Base-by-base conservation (phyloP, 2,329 filamentous ascomycete genomes). In the Gaeumannomyces tritici region DNA sequence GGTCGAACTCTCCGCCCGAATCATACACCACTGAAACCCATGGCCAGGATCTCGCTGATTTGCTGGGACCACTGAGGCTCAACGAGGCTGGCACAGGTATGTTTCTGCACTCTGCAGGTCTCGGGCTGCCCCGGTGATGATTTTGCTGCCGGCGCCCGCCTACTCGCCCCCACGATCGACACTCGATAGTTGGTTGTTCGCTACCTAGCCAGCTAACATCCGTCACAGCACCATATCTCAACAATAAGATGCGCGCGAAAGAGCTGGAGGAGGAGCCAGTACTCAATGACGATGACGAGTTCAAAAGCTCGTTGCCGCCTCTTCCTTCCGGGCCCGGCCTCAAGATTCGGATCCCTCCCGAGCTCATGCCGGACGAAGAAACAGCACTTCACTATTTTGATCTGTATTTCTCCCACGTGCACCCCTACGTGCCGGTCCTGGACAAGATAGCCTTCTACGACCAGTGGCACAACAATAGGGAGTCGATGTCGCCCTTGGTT, bases 371-470 rank as follows among this genome's bases (percentile, higher is more conserved):
- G 1, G 84, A 89, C 33, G 91, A 97, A 35, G 87, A 91, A 57
- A 90, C 90, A 47, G 88, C 88, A 5, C 78, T 92, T 70, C 84
- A 89, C 47, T 96, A 95, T 71, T 96, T 98, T 72, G 87, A 95
- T 54, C 89, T 96, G 56, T 98, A 91, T 73, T 98, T 98, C 73
- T 79, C 82, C 42, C 88, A 97, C 67, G 89, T 97, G 35, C 95
- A 98, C 70, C 93, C 93, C 0, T 98, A 96, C 68, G 87, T 96
- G 2, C 93, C 93, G 0, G 91, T 98, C 3, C 78, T 98, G 61
- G 93, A 95, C 75, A 90, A 91, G 69, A 78, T 83, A 2, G 80
- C 88, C 54, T 90, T 98, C 69, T 96, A 95, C 70, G 87, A 91
- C 56, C 92, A 97, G 75, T 98, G 93, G 93, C 86, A 89, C 63